These are phyloP conservation scores for Chytriomyces sp. DNA, from an alignment of 192 early-diverging fungal genomes.

Conservation along the genomic window DNA sequence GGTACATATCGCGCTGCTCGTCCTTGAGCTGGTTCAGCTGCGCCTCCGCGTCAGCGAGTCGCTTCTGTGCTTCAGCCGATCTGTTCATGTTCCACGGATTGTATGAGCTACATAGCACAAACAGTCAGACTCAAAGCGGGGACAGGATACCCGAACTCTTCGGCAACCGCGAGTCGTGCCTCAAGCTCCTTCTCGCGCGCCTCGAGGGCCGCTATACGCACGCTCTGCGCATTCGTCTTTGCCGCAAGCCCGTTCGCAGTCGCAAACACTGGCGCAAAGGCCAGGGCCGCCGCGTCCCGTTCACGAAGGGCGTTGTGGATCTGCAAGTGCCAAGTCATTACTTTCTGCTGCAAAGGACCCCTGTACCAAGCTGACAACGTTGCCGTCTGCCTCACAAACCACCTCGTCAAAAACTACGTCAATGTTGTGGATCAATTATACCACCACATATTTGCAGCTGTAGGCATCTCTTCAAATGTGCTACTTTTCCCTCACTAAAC, in stretches of 20 bases:
- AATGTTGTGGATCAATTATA: too few species aligned
- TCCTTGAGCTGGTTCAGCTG: constrained; percentile 77
- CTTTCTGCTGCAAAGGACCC: too few species aligned
- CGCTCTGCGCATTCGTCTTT: not conserved
- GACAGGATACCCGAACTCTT: not conserved
- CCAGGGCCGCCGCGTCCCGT: not conserved
- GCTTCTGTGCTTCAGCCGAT: constrained; percentile 32
- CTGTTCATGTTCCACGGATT: constrained; percentile 9
- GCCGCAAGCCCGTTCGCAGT: not conserved
- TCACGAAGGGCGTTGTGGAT: too few species aligned
- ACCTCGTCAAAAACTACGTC: too few species aligned
- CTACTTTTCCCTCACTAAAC: too few species aligned
- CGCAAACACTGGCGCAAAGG: constrained; percentile 1
- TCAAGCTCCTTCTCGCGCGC: not conserved
- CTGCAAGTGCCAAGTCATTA: too few species aligned
- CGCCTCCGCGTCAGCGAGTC: constrained; percentile 67
- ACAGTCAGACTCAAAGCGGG: too few species aligned
- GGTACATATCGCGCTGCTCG: constrained; percentile 87
- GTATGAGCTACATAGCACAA: not conserved
- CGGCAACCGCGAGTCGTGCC: not conserved
- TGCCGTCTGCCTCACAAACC: too few species aligned
- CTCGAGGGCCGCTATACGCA: not conserved
- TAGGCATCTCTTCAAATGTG: too few species aligned
- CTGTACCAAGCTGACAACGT: too few species aligned
- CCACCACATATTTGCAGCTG: too few species aligned